phyloP scores from a whole-genome alignment of 2,329 filamentous ascomycete genomes.

The Pleoardoris graminearum region DNA sequence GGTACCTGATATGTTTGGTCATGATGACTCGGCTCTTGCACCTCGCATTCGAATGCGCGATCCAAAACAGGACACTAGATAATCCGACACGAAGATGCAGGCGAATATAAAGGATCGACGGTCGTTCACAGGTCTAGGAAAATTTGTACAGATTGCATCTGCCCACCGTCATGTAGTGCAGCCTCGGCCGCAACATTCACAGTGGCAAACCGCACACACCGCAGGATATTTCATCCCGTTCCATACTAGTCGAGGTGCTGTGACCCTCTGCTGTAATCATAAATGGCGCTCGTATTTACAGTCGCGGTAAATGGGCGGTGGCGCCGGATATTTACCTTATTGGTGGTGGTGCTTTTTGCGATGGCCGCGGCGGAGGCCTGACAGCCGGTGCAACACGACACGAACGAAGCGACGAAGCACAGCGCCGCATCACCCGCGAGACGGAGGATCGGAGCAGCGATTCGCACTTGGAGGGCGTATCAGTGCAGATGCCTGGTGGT shows the following conservation, averaged over 20 bases:
- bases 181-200: not conserved
- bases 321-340: constrained; percentile 1
- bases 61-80: constrained; percentile 6
- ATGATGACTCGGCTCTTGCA: too few species aligned
- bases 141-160: not conserved
- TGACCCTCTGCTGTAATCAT: too few species aligned
- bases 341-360: constrained; percentile 1
- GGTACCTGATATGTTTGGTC: too few species aligned
- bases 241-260: too few species aligned
- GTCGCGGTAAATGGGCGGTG: not conserved
- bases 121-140: not conserved
- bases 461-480: not conserved
- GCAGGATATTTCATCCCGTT: not conserved
- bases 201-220: not conserved
- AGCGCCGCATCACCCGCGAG: not conserved
- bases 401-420: constrained; percentile 2
- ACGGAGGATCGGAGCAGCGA: not conserved
- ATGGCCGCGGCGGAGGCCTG: constrained; percentile 1
- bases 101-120: constrained; percentile 5
- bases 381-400: not conserved
- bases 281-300: constrained; percentile 5
- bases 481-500: not conserved
- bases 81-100: not conserved
- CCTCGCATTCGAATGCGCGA: not conserved
- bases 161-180: too few species aligned